A percentile compares a stretch with the other conserved stretches of the same genome.
These are phyloP conservation scores for Podaxis pistillaris DNA, from an alignment of 768 basidiomycete species.

Conservation along the genomic window DNA sequence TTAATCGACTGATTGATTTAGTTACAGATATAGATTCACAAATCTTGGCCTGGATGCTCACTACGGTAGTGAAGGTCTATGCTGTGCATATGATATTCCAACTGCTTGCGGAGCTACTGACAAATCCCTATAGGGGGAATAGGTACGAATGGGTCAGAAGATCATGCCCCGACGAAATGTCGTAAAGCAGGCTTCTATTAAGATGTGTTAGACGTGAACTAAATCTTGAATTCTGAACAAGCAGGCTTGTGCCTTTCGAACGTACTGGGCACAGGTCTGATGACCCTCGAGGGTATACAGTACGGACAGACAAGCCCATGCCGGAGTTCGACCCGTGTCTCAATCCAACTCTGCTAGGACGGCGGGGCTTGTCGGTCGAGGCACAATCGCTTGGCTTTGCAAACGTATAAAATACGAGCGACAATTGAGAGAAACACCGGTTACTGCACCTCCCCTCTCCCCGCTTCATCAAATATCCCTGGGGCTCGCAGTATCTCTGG, in stretches of 20 bases:
- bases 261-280: background rate
- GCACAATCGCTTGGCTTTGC: background rate
- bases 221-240: background rate
- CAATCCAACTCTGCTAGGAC: background rate
- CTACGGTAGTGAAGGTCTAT: too few species aligned
- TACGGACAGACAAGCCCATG: background rate
- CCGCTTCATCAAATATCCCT: background rate
- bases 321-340: too few species aligned
- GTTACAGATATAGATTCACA: too few species aligned
- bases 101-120: too few species aligned
- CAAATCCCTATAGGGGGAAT: too few species aligned
- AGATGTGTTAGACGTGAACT: background rate
- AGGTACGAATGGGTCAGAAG: too few species aligned
- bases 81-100: too few species aligned
- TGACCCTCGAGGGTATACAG: background rate
- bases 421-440: background rate
- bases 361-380: too few species aligned
- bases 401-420: background rate
- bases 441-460: background rate
- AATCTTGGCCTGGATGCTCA: too few species aligned
- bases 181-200: too few species aligned
- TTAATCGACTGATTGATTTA: too few species aligned
- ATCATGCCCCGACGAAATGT: too few species aligned
- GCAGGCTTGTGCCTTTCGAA: background rate
- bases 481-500: background rate